phyloP scores from a whole-genome alignment of 148 eudicot species.

The Arctostaphylos glauca region DNA sequence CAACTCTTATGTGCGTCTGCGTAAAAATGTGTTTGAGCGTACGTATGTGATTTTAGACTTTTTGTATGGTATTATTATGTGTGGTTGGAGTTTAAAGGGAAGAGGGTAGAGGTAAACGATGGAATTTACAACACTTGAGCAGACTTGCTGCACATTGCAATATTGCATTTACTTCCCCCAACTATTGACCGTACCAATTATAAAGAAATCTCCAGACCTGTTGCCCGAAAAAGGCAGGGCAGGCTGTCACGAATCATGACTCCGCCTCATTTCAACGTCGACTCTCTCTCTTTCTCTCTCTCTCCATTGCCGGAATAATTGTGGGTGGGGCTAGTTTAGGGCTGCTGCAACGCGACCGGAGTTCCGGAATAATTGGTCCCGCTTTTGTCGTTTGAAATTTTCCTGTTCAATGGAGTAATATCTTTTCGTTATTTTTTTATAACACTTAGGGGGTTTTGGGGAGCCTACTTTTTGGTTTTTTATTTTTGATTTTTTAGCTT shows the following conservation, averaged over 20 bases:
- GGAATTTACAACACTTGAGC: not conserved
- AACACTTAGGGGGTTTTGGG: no score
- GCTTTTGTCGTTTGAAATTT: no score
- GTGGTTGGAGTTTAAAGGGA: not conserved
- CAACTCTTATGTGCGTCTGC: no score
- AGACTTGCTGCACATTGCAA: not conserved
- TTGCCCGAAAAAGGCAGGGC: not conserved
- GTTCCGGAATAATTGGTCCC: no score
- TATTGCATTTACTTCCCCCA: not conserved
- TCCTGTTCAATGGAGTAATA: no score
- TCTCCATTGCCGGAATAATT: not conserved
- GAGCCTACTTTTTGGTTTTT: no score
- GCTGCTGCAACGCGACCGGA: not conserved
- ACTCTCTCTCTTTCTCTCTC: not conserved
- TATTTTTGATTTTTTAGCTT: no score
- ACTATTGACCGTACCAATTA: not conserved
- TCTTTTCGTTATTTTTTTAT: no score
- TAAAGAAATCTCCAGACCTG: not conserved
- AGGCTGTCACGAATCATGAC: not conserved
- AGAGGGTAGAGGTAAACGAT: not conserved
- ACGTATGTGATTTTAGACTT: no score
- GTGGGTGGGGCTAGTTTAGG: not conserved
- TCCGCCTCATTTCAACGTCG: not conserved
- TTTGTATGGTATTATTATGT: no score
- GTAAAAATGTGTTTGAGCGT: no score